Evolutionary conservation across 768 basidiomycete species (phyloP).

Genomic region (Russula lepida): DNA sequence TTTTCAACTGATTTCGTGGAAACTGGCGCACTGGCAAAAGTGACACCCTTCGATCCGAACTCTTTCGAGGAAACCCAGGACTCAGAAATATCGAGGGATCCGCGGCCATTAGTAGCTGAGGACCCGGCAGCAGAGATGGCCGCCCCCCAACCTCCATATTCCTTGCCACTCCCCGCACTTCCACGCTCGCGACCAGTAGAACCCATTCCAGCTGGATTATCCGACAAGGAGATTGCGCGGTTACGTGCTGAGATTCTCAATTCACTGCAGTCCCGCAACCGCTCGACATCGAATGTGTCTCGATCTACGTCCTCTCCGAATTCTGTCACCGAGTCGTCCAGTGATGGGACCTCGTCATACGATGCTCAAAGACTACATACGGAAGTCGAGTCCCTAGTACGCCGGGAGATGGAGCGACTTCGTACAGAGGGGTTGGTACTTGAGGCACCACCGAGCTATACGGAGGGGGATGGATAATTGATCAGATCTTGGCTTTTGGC

Average conservation of each 20-base stretch:
- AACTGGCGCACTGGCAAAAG: neutral
- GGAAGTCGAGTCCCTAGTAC: constrained; percentile 27
- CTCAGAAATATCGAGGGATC: neutral
- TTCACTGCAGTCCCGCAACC: neutral
- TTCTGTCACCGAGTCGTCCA: neutral
- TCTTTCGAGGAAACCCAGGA: neutral
- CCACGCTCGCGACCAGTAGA: neutral
- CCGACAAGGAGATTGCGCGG: constrained; percentile 10
- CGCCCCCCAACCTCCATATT: neutral
- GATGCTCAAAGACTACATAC: constrained; percentile 1
- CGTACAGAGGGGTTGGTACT: constrained; percentile 16
- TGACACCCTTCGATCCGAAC: constrained; percentile 3
- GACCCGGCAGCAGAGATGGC: neutral
- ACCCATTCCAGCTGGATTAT: constrained; percentile 1
- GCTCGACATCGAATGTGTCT: neutral
- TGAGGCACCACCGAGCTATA: neutral
- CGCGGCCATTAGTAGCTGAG: neutral
- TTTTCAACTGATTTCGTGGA: neutral
- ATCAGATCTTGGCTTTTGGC: neutral
- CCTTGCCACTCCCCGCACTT: neutral
- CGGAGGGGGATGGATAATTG: neutral
- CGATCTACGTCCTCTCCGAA: neutral
- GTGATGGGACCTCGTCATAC: neutral
- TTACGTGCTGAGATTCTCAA: neutral
- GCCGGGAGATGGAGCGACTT: constrained; percentile 24